Percentiles rank a stretch among this genome's conserved stretches.
phyloP scores from a whole-genome alignment of 2,329 filamentous ascomycete species.

The Teratosphaeria destructans region DNA sequence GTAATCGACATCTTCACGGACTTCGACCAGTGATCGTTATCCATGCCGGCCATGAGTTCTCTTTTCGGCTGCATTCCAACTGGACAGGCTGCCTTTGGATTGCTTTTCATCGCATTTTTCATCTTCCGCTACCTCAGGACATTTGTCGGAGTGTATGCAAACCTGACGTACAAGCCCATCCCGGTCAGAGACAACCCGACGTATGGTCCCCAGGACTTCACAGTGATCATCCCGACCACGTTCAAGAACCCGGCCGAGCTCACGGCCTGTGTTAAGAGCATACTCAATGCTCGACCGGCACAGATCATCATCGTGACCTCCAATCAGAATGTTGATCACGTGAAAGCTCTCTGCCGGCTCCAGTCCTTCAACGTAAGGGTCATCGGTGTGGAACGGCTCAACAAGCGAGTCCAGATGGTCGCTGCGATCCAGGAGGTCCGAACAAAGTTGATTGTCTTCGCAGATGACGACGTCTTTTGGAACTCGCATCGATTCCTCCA shows the following conservation, averaged over 20 bases:
- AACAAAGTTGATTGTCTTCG: conserved; percentile 22
- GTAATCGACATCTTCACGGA: not conserved
- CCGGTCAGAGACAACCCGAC: conserved; percentile 14
- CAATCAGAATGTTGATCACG: conserved; percentile 12
- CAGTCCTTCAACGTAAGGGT: conserved; percentile 14
- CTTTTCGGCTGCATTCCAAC: not conserved
- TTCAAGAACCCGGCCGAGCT: conserved; percentile 23
- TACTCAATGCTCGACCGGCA: conserved; percentile 15
- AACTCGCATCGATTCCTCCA: conserved; percentile 16
- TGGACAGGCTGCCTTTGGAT: not conserved
- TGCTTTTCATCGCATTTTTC: conserved; percentile 5
- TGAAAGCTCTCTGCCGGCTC: conserved; percentile 7
- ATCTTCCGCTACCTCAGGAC: conserved; percentile 6
- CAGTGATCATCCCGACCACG: conserved; percentile 25
- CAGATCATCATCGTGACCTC: conserved; percentile 21
- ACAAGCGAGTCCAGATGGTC: conserved; percentile 27
- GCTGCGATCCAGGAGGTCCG: conserved; percentile 18
- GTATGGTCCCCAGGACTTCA: conserved; percentile 18
- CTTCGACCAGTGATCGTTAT: not conserved
- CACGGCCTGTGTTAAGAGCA: conserved; percentile 17
- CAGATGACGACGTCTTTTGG: conserved; percentile 29
- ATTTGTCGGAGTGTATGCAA: conserved; percentile 21
- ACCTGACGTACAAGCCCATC: conserved; percentile 18
- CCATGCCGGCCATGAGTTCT: conserved; percentile 1
- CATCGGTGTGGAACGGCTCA: conserved; percentile 23